phyloP scores from a whole-genome alignment of 371 early-diverging fungal genomes.

The Mitosporidium daphniae region DNA sequence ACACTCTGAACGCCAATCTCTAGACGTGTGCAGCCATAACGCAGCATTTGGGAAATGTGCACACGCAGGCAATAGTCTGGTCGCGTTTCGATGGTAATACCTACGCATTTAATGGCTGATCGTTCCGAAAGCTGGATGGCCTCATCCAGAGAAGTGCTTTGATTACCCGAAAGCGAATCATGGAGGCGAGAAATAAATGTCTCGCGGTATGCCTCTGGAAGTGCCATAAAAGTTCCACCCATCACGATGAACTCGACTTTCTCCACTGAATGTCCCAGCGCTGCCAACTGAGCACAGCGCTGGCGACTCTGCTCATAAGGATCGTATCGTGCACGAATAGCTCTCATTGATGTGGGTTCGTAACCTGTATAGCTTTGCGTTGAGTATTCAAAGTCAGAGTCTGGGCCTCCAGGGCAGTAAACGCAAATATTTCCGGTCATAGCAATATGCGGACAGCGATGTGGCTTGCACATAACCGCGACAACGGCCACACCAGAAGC shows the following conservation, averaged over 20 bases:
- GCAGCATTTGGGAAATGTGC: constrained; percentile 84
- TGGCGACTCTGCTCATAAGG: constrained; percentile 87
- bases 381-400: constrained; percentile 98
- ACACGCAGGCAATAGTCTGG: constrained; percentile 95
- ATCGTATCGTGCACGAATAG: constrained; percentile 90
- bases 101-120: constrained; percentile 83
- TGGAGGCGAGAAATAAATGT: constrained; percentile 90
- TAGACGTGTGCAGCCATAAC: constrained; percentile 94
- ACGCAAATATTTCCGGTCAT: constrained; percentile 99
- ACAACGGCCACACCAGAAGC: constrained; percentile 96
- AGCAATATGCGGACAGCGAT: constrained; percentile 98
- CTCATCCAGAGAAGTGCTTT: constrained; percentile 57
- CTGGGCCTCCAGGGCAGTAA: constrained; percentile 98
- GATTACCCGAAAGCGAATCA: constrained; percentile 75
- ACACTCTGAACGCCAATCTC: constrained; percentile 98
- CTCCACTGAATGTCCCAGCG: constrained; percentile 81
- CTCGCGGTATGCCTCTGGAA: constrained; percentile 68
- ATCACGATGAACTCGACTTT: constrained; percentile 97
- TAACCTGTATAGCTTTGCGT: constrained; percentile 99
- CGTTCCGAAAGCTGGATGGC: constrained; percentile 81
- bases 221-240: constrained; percentile 99
- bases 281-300: constrained; percentile 68
- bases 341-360: constrained; percentile 98
- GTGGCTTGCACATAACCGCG: constrained; percentile 99
- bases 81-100: constrained; percentile 97